Evolutionary conservation across 2,329 filamentous ascomycete genomes (phyloP).

Genomic region (Claviceps arundinis): DNA sequence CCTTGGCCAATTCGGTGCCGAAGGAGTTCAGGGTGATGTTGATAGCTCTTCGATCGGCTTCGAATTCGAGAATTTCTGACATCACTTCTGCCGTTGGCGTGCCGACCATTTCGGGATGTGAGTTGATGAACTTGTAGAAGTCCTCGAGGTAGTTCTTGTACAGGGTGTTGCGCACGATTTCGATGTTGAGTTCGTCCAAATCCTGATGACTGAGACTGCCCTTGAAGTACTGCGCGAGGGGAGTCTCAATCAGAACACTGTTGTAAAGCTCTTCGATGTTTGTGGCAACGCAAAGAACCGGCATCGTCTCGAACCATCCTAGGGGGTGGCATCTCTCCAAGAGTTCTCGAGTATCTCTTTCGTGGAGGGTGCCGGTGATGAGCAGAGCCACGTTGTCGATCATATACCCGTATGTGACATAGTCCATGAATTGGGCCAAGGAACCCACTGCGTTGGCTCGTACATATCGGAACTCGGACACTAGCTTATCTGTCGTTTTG

Average conservation of each 20-base stretch:
- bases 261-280: slow-evolving; percentile 99
- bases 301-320: slow-evolving; percentile 98
- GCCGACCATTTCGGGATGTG: slow-evolving; percentile 69
- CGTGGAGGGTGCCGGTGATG: slow-evolving; percentile 94
- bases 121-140: slow-evolving; percentile 90
- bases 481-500: slow-evolving; percentile 95
- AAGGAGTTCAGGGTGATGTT: slow-evolving; percentile 99
- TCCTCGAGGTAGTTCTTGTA: slow-evolving; percentile 99
- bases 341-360: slow-evolving; percentile 90
- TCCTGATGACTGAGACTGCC: slow-evolving; percentile 91
- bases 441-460: slow-evolving; percentile 87
- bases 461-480: slow-evolving; percentile 92
- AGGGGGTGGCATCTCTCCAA: slow-evolving; percentile 92
- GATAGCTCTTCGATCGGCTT: slow-evolving; percentile 91
- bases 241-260: slow-evolving; percentile 92
- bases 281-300: slow-evolving; percentile 90
- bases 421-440: slow-evolving; percentile 91
- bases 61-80: slow-evolving; percentile 90
- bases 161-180: slow-evolving; percentile 94
- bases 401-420: slow-evolving; percentile 98
- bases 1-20: slow-evolving; percentile 87
- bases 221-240: slow-evolving; percentile 93
- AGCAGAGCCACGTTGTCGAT: slow-evolving; percentile 97
- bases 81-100: slow-evolving; percentile 90
- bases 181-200: slow-evolving; percentile 95